Evolutionary conservation across 2,329 filamentous ascomycete genomes (phyloP), one percentile per base, ranked within the genome.

Genomic region (Tolypocladium paradoxum): DNA sequence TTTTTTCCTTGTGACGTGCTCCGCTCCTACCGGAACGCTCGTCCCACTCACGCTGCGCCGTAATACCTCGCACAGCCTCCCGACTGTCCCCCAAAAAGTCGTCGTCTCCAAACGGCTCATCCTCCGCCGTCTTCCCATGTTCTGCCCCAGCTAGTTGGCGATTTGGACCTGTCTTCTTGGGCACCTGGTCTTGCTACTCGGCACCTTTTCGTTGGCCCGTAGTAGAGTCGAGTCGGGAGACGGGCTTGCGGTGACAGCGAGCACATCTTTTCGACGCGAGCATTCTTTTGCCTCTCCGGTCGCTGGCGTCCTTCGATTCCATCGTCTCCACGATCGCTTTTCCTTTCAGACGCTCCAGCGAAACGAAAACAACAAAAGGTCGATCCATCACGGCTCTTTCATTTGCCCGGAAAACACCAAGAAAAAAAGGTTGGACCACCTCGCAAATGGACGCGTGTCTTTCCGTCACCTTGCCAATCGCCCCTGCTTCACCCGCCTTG

Each of bases 231-330:
- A 43, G 60, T 62, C 55, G 55, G 61, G 58, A 57, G 52, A 52
- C 58, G 62, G 65, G 36, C 66, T 71, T 71, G 68, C 70, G 73
- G 75, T 76, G 69, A 73, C 59, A 76, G 73, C 72, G 73, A 74
- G 66, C 66, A 63, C 65, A 62, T 65, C 61, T 57, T 43, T 61
- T 62, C 58, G 62, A 67, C 65, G 66, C 67, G 62, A 67, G 63
- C 67, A 68, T 63, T 72, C 69, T 65, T 71, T 62, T 68, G 65
- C 65, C 62, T 62, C 64, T 62, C 61, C 66, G 77, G 78, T 72
- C 77, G 77, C 78, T 76, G 78, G 78, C 78, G 77, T 77, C 78
- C 77, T 76, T 70, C 62, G 62, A 64, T 75, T 70, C 65, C 63
- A 64, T 61, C 60, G 55, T 56, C 59, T 58, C 52, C 50, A 70